phyloP scores from a whole-genome alignment of 345 rosid species.

The Euclidium syriacum region DNA sequence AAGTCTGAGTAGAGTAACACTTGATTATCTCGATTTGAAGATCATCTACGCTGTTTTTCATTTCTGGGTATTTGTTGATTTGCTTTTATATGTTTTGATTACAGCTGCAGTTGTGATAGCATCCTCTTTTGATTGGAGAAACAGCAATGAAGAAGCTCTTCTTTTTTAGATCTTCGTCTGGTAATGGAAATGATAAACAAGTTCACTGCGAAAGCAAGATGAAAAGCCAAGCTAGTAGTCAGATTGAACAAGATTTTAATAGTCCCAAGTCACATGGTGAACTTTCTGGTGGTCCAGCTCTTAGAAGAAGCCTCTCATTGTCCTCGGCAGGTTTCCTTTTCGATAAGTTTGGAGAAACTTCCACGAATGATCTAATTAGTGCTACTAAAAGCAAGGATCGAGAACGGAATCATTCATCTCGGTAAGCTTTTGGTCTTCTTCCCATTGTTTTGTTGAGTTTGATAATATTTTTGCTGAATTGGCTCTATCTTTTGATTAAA shows the following conservation, averaged over 20 bases:
- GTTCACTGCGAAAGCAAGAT: conserved; percentile 36
- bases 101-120: conserved; percentile 36
- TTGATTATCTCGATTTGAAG: neutral
- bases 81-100: conserved; percentile 18
- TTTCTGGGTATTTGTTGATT: neutral
- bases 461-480: neutral
- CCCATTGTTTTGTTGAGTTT: neutral
- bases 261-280: conserved; percentile 52
- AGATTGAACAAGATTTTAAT: conserved; percentile 28
- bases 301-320: conserved; percentile 78
- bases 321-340: conserved; percentile 64
- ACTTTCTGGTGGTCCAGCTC: conserved; percentile 47
- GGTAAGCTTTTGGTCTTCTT: conserved; percentile 37
- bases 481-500: neutral
- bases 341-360: conserved; percentile 40
- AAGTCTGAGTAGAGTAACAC: neutral
- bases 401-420: conserved; percentile 39
- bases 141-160: conserved; percentile 80
- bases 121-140: conserved; percentile 28
- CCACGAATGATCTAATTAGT: conserved; percentile 35
- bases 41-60: neutral
- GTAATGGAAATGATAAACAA: conserved; percentile 47
- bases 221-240: conserved; percentile 34
- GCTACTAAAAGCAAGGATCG: conserved; percentile 21
- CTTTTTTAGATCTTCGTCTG: conserved; percentile 65